Evolutionary conservation across 1,139 yeast genomes (phyloP).

Genomic region (Arxiozyma heterogenica): DNA sequence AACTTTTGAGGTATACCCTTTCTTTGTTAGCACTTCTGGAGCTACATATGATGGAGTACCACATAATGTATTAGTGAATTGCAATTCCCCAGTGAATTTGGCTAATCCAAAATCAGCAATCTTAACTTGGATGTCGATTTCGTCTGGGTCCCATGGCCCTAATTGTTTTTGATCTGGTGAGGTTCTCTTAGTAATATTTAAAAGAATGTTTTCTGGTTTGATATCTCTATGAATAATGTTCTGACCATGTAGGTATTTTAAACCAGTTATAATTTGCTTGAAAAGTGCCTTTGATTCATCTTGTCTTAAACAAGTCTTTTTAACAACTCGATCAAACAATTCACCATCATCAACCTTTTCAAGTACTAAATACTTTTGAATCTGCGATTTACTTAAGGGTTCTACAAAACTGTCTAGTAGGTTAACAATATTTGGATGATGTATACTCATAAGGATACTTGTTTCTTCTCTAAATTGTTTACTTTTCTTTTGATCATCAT

Average conservation of each 20-base stretch:
- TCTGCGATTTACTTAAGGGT: conserved; percentile 46
- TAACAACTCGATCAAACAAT: conserved; percentile 58
- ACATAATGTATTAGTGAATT: conserved; percentile 67
- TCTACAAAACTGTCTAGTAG: conserved; percentile 61
- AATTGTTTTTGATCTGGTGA: conserved; percentile 36
- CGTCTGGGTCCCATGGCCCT: conserved; percentile 69
- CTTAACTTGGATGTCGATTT: conserved; percentile 55
- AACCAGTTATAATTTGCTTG: conserved; percentile 53
- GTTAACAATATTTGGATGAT: conserved; percentile 63
- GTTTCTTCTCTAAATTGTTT: conserved; percentile 58
- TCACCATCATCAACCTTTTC: conserved; percentile 73
- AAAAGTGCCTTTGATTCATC: conserved; percentile 55
- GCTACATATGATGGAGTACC: conserved; percentile 84
- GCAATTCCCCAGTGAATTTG: conserved; percentile 66
- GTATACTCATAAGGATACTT: conserved; percentile 52
- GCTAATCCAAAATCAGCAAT: conserved; percentile 80
- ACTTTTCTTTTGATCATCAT: conserved; percentile 39
- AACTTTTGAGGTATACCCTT: conserved; percentile 60
- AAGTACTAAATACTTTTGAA: conserved; percentile 57
- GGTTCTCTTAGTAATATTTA: conserved; percentile 46
- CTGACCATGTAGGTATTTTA: conserved; percentile 50
- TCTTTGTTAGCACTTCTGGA: conserved; percentile 55
- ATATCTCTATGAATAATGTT: conserved; percentile 70
- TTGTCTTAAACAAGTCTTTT: conserved; percentile 50
- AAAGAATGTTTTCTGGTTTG: conserved; percentile 65